Evolutionary conservation across 768 basidiomycete species (phyloP).

Genomic region (Termitomyces sp.): DNA sequence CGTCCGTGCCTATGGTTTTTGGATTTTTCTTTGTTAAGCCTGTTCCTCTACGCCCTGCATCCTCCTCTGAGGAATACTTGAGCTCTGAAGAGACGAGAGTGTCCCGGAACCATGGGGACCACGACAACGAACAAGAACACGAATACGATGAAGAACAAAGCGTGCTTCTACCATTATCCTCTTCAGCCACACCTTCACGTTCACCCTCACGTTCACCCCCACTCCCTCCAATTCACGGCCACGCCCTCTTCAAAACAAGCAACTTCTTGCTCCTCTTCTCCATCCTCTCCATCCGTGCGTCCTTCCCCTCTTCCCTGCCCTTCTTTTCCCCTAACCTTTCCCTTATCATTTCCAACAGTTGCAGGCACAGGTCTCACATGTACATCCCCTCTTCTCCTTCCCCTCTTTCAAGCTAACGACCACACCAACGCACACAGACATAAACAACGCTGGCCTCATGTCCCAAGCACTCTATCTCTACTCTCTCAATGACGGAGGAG

Average conservation of each 20-base stretch:
- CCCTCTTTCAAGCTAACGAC: background rate
- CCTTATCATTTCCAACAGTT: constrained; percentile 30
- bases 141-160: constrained; percentile 8
- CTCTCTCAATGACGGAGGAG: constrained; percentile 16
- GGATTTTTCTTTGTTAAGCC: constrained; percentile 71
- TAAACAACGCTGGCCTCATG: constrained; percentile 77
- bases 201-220: constrained; percentile 3
- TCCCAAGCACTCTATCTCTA: constrained; percentile 64
- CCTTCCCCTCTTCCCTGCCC: constrained; percentile 23
- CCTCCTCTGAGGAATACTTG: constrained; percentile 22
- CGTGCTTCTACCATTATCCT: background rate
- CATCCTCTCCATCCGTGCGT: constrained; percentile 55
- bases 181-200: background rate
- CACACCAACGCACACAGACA: constrained; percentile 36
- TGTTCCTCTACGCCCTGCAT: constrained; percentile 64
- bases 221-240: constrained; percentile 17
- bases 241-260: constrained; percentile 13
- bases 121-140: background rate
- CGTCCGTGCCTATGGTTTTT: constrained; percentile 73
- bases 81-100: background rate
- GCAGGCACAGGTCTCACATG: constrained; percentile 78
- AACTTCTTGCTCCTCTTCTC: constrained; percentile 31
- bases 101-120: background rate
- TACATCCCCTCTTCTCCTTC: constrained; percentile 24
- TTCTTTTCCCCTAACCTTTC: background rate